Base-by-base conservation (phyloP, 257 asterid genomes). In the Coffea canephora region DNA sequence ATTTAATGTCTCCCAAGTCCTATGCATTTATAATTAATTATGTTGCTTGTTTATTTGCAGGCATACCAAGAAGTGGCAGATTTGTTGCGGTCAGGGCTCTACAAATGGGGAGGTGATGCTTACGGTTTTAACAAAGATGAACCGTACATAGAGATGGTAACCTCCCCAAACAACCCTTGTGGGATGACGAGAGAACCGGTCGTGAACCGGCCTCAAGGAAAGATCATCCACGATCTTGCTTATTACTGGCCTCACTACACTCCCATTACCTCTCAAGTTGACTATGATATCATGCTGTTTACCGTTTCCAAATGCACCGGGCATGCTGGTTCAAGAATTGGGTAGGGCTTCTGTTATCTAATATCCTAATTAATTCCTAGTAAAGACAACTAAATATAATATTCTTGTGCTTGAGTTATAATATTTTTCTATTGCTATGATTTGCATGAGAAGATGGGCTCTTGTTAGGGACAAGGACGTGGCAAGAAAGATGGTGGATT, bases 191-290 rank as follows among this genome's bases (percentile, higher is more conserved):
- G 95, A 68, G 88, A 87, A 75, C 86, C 94, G 9, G 90, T 90
- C 18, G 94, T 93, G 55, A 89, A 92, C 43, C 65, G 83, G 11
- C 71, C 80, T 9, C 43, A 84, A 73, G 97, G 97, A 71, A 82
- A 61, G 82, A 67, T 86, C 5, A 77, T 95, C 61, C 86, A 93
- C 77, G 97, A 95, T 66, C 87, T 93, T 14, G 98, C 97, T 27
- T 95, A 93, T 75, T 93, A 93, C 71, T 95, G 99, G 98, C 98
- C 98, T 1, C 98, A 95, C 1, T 92, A 92, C 84, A 92, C 94
- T 0, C 87, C 97, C 50, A 90, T 93, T 45, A 84, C 98, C n/a
- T 69, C 91, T 25, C 81, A 94, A 43, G 87, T 88, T 10, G 86
- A 91, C 83, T 80, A 85, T 49, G 95, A 92, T 70, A 46, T 95